Evolutionary conservation across 2,329 filamentous ascomycete species (phyloP).

Genomic region (Pseudogymnoascus sp.): DNA sequence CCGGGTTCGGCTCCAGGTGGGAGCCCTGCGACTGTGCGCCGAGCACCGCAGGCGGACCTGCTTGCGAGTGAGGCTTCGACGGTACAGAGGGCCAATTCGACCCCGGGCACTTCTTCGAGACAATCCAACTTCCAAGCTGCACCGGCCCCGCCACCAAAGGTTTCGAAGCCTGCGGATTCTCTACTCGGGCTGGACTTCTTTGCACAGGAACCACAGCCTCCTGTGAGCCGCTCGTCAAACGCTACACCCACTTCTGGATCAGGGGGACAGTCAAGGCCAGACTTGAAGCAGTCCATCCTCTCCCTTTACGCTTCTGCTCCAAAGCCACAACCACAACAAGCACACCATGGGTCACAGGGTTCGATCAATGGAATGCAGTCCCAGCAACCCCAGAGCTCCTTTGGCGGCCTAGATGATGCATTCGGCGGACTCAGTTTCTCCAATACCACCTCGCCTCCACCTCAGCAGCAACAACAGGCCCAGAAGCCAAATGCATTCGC

Average conservation of each 20-base stretch:
- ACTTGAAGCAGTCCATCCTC: conserved; percentile 94
- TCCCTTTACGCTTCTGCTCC: conserved; percentile 85
- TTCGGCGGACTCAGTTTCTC: conserved; percentile 63
- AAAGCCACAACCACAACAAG: conserved; percentile 57
- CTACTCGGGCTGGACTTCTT: conserved; percentile 90
- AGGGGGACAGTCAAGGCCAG: conserved; percentile 67
- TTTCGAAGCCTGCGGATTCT: conserved; percentile 72
- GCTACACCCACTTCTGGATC: conserved; percentile 57
- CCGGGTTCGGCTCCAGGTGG: conserved; percentile 21
- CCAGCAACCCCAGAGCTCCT: conserved; percentile 37
- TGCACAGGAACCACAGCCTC: conserved; percentile 54
- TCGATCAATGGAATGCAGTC: conserved; percentile 61
- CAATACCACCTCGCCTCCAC: conserved; percentile 37
- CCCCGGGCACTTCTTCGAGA: conserved; percentile 48
- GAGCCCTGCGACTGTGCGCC: conserved; percentile 25
- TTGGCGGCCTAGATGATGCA: conserved; percentile 62
- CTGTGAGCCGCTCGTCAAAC: conserved; percentile 75
- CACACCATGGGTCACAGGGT: conserved; percentile 48
- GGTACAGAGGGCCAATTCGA: conserved; percentile 62
- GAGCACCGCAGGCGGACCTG: conserved; percentile 60
- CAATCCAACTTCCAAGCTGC: conserved; percentile 51
- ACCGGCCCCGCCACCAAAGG: conserved; percentile 57
- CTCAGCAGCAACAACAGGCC: conserved; percentile 29
- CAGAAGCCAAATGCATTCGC: conserved; percentile 38
- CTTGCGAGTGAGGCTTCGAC: conserved; percentile 68